A percentile compares a stretch with the other conserved stretches of the same genome.
phyloP scores from a whole-genome alignment of 1,284 basidiomycete species.

The Fomes fomentarius region DNA sequence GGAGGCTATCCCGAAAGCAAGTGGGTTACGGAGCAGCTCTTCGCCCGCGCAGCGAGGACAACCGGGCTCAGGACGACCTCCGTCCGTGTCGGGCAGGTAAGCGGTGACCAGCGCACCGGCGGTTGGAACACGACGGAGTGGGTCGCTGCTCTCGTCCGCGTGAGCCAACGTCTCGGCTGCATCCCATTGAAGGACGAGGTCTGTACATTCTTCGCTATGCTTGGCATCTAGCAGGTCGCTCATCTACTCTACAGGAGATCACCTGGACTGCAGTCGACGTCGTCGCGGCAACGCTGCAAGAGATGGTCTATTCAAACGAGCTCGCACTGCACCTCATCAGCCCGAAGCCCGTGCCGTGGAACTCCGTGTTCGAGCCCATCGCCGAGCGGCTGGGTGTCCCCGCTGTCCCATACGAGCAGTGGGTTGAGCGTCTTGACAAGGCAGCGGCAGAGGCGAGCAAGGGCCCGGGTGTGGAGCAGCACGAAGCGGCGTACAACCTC shows the following conservation, averaged over 20 bases:
- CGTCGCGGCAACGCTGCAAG: slow-evolving; percentile 23
- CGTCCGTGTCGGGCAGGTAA: slow-evolving; percentile 24
- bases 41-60: slow-evolving; percentile 8
- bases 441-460: slow-evolving; percentile 5
- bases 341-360: slow-evolving; percentile 30
- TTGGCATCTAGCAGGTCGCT: too few species aligned
- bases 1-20: slow-evolving; percentile 23
- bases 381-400: slow-evolving; percentile 25
- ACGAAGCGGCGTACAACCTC: slow-evolving; percentile 16
- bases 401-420: slow-evolving; percentile 29
- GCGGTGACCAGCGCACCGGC: slow-evolving; percentile 16
- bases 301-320: slow-evolving; percentile 24
- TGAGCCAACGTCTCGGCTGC: slow-evolving; percentile 9
- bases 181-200: slow-evolving; percentile 15
- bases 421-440: slow-evolving; percentile 21
- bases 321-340: slow-evolving; percentile 32
- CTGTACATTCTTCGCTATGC: too few species aligned
- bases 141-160: slow-evolving; percentile 17
- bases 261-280: slow-evolving; percentile 28
- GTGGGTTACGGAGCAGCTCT: slow-evolving; percentile 24
- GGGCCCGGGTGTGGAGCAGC: slow-evolving; percentile 6
- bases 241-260: slow-evolving; percentile 1
- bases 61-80: slow-evolving; percentile 12
- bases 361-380: slow-evolving; percentile 18
- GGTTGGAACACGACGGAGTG: slow-evolving; percentile 23